Evolutionary conservation across 2,329 filamentous ascomycete genomes (phyloP), one percentile per base, ranked within the genome.

Genomic region (Neopestalotiopsis sp.): DNA sequence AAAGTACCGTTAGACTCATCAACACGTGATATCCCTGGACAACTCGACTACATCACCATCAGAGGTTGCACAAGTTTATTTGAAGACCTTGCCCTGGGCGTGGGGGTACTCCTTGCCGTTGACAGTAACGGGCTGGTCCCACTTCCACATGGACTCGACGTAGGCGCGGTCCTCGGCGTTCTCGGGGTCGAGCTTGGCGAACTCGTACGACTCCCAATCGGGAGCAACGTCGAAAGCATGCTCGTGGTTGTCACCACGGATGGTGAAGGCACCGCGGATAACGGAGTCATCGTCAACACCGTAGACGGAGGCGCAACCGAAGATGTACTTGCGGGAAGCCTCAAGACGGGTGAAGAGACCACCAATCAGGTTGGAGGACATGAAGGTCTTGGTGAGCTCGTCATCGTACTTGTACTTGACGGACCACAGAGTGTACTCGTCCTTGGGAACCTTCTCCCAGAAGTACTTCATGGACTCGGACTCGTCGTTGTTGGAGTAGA

Each of bases 371-470:
- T 99, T 99, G 89, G 92, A 94, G 77, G 94, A 95, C 96, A 99
- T 99, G 93, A 99, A 99, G 80, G 92, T 93, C 84, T 96, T 87
- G 80, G 94, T 98, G 75, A 99, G 90, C 91, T 99, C 96, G 71
- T 97, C 91, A 85, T 98, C 97, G 90, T 99, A 99, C 91, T 97
- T 98, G 91, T 97, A 99, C 85, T 95, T 92, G 77, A 95, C 86
- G 82, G 90, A 91, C 94, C 94, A 99, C 83, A 99, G 85, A 68
- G 94, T 97, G 90, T 96, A 99, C 85, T 99, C 96, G 74, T 94
- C 92, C 76, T 96, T 91, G 80, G 96, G 95, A 84, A 90, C 90
- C 84, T 97, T 94, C 86, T 98, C 91, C 95, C 95, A 99, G 91
- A 99, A 98, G 92, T 93, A 98, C 83, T 95, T 95, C 78, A 98